These are phyloP conservation scores for Psilocybe sp. DNA, from an alignment of 768 basidiomycete genomes.

Conservation along the genomic window DNA sequence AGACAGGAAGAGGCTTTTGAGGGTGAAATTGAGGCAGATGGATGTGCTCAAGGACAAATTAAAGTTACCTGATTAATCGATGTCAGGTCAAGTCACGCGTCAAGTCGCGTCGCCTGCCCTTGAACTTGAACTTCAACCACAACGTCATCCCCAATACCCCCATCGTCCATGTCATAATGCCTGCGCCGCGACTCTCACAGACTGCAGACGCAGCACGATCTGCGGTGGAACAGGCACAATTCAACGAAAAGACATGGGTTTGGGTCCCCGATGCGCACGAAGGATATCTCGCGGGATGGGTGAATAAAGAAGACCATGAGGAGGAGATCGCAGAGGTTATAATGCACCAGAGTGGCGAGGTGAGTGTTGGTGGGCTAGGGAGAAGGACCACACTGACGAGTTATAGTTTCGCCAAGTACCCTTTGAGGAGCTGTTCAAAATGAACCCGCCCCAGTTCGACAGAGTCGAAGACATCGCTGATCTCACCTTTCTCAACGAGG, in stretches of 20 bases:
- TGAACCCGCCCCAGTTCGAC: constrained; percentile 99
- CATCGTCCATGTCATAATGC: constrained; percentile 32
- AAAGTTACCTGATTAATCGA: no score
- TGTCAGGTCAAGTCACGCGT: no score
- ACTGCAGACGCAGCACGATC: constrained; percentile 74
- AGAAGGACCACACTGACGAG: not conserved
- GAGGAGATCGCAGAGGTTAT: constrained; percentile 82
- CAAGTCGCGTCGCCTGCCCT: no score
- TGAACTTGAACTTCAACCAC: not conserved
- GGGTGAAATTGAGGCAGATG: no score
- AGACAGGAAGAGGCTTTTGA: no score
- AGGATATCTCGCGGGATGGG: constrained; percentile 94
- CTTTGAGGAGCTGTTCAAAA: constrained; percentile 83
- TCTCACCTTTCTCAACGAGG: constrained; percentile 96
- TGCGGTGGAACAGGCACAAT: constrained; percentile 91
- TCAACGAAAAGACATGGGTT: constrained; percentile 98
- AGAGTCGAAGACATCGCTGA: constrained; percentile 97
- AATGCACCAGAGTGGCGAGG: constrained; percentile 83
- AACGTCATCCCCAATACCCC: not conserved
- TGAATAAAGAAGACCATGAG: constrained; percentile 67
- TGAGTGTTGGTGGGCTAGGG: constrained; percentile 28
- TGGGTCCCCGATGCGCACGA: constrained; percentile 94
- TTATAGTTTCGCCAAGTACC: constrained; percentile 50
- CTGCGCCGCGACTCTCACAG: constrained; percentile 45
- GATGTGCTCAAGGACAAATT: no score